Evolutionary conservation across 225 moss, liverwort and hornwort genomes (phyloP), one percentile per base, ranked within the genome.

Genomic region (Polytrichum commune): DNA sequence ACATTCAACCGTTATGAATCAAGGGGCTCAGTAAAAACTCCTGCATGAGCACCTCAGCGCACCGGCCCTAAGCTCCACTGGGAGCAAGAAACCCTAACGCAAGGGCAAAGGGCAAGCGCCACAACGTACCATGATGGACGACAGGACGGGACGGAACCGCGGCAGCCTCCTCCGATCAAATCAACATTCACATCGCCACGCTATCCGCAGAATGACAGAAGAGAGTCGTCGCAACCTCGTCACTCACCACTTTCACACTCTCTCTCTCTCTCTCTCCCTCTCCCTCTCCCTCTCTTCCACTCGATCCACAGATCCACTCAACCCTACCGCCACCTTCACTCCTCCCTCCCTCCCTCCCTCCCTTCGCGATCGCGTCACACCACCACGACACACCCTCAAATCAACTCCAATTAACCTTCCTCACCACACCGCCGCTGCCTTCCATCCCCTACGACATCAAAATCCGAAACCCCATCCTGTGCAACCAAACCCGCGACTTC

Each of bases 151-250:
- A 62, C 62, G 62, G 62, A 27, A 62, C 53, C 67, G 67, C 54
- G 67, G 53, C 22, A 54, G 20, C 19, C 53, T 53, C 67, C 54
- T 68, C 53, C 67, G 53, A 68, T 68, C 67, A 68, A 54, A 68
- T 68, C 67, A 68, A 54, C 67, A 68, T 68, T 68, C 67, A 54
- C 67, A 68, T 68, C 53, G 67, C 54, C 67, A 53, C 53, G 54
- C 53, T 9, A 68, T 18, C 5, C 26, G 27, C 16, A 27, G 27
- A 20, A 62, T 5, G 62, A 62, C 24, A 58, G 20, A 20, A n/a
- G 8, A 58, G 38, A 58, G n/a, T 58, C n/a, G 58, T 20, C 20
- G 58, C 58, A 8, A 58, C 58, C 6, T 20, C 1, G 20, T 5
- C 23, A 8, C n/a, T 38, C 58, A 8, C 19, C 20, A 19, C 57